Evolutionary conservation across 139 green algal genomes (phyloP).

Genomic region (Edaphochlamys debaryana): DNA sequence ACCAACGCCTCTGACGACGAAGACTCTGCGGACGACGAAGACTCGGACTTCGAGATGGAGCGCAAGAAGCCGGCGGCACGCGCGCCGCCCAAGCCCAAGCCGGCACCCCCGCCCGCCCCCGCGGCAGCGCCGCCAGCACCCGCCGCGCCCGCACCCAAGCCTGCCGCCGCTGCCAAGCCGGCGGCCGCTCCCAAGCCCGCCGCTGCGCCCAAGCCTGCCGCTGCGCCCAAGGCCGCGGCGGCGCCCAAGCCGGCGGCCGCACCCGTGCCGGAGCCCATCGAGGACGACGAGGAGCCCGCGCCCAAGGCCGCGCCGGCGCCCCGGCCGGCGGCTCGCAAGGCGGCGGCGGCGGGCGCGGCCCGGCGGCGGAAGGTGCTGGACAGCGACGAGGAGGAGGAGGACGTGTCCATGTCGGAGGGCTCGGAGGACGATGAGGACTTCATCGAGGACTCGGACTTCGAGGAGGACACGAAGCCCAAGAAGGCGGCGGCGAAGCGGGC

Average conservation of each 20-base stretch:
- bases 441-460: neutral
- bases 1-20: conserved; percentile 10
- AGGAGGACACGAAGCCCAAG: conserved; percentile 7
- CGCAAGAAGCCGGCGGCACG: conserved; percentile 43
- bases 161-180: conserved; percentile 17
- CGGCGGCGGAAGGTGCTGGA: conserved; percentile 18
- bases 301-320: neutral
- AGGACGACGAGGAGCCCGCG: neutral
- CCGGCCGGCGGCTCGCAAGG: conserved; percentile 39
- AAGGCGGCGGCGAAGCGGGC: neutral
- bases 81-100: conserved; percentile 5
- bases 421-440: neutral
- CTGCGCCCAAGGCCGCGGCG: conserved; percentile 11
- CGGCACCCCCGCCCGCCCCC: neutral
- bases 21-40: neutral
- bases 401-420: conserved; percentile 5
- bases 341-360: conserved; percentile 12
- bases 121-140: neutral
- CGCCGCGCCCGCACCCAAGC: conserved; percentile 20
- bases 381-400: conserved; percentile 45
- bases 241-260: neutral
- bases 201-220: conserved; percentile 8
- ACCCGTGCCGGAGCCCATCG: neutral
- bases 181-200: conserved; percentile 8
- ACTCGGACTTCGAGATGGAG: conserved; percentile 47